Evolutionary conservation across 179 eudicot genomes (phyloP).

Genomic region (Spergularia azorica): DNA sequence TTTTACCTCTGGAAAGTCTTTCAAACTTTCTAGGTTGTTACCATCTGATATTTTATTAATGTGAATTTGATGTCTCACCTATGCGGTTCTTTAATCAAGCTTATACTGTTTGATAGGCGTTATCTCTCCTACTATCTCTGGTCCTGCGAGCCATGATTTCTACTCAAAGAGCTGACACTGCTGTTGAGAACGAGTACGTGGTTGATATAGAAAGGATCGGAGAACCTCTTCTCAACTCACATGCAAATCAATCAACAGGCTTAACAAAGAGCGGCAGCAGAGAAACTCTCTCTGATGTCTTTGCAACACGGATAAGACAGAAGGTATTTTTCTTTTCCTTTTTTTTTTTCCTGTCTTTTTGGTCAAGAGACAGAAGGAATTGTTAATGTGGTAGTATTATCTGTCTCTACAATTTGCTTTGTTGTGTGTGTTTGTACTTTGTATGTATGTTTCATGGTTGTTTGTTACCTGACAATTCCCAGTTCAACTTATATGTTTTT

Average conservation of each 20-base stretch:
- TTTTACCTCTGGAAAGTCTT: neutral
- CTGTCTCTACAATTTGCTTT: neutral
- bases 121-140: slow-evolving; percentile 58
- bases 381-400: neutral
- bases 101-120: slow-evolving; percentile 40
- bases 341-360: too few species aligned
- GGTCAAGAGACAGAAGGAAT: slow-evolving; percentile 39
- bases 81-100: neutral
- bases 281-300: slow-evolving; percentile 45
- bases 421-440: neutral
- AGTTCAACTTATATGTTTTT: too few species aligned
- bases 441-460: too few species aligned
- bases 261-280: slow-evolving; percentile 38
- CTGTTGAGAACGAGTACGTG: slow-evolving; percentile 46
- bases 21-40: neutral
- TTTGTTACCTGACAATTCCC: too few species aligned
- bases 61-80: too few species aligned
- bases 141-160: slow-evolving; percentile 59
- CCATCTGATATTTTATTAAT: neutral
- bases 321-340: too few species aligned
- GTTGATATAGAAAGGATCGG: slow-evolving; percentile 33
- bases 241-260: slow-evolving; percentile 41
- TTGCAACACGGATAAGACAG: slow-evolving; percentile 47
- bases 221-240: slow-evolving; percentile 59
- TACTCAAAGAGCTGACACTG: slow-evolving; percentile 35